phyloP scores from a whole-genome alignment of 2,329 filamentous ascomycete species.

The Rutstroemia sydowiana region DNA sequence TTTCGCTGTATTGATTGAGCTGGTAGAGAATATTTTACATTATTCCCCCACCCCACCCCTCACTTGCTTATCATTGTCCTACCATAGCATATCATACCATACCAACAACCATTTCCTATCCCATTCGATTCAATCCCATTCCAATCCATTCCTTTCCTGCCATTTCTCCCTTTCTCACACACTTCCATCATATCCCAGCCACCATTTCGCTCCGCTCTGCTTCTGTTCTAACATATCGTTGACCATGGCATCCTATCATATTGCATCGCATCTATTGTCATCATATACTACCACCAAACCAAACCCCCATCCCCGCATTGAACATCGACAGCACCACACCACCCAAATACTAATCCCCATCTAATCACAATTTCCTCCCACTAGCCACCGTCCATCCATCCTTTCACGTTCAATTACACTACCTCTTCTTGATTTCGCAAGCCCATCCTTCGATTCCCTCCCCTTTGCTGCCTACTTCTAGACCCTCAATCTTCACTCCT shows the following conservation, averaged over 20 bases:
- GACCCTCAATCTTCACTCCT: slow-evolving; percentile 60
- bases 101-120: background rate
- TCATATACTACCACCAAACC: background rate
- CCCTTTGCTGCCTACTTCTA: slow-evolving; percentile 73
- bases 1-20: too few relatives aligned
- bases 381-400: background rate
- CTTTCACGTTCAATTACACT: background rate
- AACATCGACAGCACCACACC: background rate
- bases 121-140: background rate
- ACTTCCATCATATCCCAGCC: too few relatives aligned
- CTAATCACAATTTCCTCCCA: background rate
- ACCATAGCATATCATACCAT: too few relatives aligned
- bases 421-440: slow-evolving; percentile 68
- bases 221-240: too few relatives aligned
- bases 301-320: background rate
- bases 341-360: background rate
- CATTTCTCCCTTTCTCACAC: too few relatives aligned
- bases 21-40: too few relatives aligned
- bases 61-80: too few relatives aligned
- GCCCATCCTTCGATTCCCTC: slow-evolving; percentile 95
- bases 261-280: background rate
- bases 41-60: too few relatives aligned
- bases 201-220: too few relatives aligned
- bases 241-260: background rate
- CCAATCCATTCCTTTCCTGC: background rate